Percentiles rank a stretch among this genome's conserved stretches.
Evolutionary conservation across 768 basidiomycete genomes (phyloP).

Genomic region (Mycena vulgaris): DNA sequence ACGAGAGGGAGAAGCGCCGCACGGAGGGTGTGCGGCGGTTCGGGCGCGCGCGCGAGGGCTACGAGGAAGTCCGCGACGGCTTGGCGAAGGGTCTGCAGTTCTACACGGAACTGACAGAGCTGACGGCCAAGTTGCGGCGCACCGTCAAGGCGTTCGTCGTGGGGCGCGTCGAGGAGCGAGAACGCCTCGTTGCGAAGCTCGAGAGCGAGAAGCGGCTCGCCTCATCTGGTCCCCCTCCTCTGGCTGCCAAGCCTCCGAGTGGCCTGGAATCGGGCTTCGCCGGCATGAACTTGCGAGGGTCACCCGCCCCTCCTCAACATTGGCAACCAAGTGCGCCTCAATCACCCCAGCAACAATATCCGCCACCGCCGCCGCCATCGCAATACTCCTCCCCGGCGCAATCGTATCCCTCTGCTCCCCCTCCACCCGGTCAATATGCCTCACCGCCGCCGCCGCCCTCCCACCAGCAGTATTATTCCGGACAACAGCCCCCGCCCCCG

Average conservation of each 20-base stretch:
- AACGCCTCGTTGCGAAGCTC: conserved; percentile 74
- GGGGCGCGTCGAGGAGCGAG: conserved; percentile 78
- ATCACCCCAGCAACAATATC: conserved; percentile 44
- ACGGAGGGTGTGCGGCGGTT: conserved; percentile 83
- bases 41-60: conserved; percentile 83
- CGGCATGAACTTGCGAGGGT: conserved; percentile 65
- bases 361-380: conserved; percentile 51
- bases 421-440: conserved; percentile 17
- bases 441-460: conserved; percentile 31
- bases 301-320: conserved; percentile 46
- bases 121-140: conserved; percentile 70
- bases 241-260: conserved; percentile 65
- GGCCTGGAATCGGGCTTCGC: conserved; percentile 68
- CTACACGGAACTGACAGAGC: conserved; percentile 83
- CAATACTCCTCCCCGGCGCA: conserved; percentile 31
- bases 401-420: conserved; percentile 27
- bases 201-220: conserved; percentile 81
- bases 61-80: conserved; percentile 90
- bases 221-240: conserved; percentile 58
- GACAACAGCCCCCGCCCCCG: conserved; percentile 9
- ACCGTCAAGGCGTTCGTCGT: conserved; percentile 76
- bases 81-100: conserved; percentile 91
- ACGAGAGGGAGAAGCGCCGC: conserved; percentile 85
- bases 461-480: conserved; percentile 23
- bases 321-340: conserved; percentile 41